Percentiles rank a stretch among this genome's conserved stretches.
These are phyloP conservation scores for Volvariella surrecta DNA, from an alignment of 1,284 basidiomycete species.

Conservation along the genomic window DNA sequence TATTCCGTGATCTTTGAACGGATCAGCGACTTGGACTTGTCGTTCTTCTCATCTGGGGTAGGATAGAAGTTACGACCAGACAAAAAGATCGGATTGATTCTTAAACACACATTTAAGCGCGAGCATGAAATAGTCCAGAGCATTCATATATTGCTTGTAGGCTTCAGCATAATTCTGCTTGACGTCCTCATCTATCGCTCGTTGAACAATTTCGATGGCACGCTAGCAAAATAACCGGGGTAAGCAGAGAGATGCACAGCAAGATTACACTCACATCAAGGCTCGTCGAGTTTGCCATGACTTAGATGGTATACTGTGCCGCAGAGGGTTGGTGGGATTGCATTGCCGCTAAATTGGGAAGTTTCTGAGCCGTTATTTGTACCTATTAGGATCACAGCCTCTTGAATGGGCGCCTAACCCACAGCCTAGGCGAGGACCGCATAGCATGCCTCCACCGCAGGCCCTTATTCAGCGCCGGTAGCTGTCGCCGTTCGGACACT, in stretches of 20 bases:
- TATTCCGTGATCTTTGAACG: slow-evolving; percentile 90
- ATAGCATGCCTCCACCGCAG: no score
- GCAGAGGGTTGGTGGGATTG: no score
- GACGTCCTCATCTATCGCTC: slow-evolving; percentile 91
- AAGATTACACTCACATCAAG: slow-evolving; percentile 18
- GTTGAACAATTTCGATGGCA: slow-evolving; percentile 92
- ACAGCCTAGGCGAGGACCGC: no score
- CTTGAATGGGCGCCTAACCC: neutral
- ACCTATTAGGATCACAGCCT: neutral
- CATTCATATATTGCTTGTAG: slow-evolving; percentile 91
- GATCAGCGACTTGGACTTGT: slow-evolving; percentile 86
- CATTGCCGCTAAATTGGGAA: neutral
- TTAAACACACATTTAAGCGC: slow-evolving; percentile 44
- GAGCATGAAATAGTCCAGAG: slow-evolving; percentile 99
- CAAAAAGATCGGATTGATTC: neutral
- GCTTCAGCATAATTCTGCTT: slow-evolving; percentile 94
- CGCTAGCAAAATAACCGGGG: slow-evolving; percentile 40
- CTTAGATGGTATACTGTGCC: neutral
- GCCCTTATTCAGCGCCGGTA: no score
- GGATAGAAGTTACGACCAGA: neutral
- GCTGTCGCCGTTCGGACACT: no score
- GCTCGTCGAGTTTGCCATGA: slow-evolving; percentile 16
- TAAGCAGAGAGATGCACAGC: neutral
- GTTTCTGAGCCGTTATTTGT: neutral
- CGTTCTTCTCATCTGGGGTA: slow-evolving; percentile 87